phyloP scores from a whole-genome alignment of 495 filamentous ascomycete genomes.

The Talaromyces nanjingensis region DNA sequence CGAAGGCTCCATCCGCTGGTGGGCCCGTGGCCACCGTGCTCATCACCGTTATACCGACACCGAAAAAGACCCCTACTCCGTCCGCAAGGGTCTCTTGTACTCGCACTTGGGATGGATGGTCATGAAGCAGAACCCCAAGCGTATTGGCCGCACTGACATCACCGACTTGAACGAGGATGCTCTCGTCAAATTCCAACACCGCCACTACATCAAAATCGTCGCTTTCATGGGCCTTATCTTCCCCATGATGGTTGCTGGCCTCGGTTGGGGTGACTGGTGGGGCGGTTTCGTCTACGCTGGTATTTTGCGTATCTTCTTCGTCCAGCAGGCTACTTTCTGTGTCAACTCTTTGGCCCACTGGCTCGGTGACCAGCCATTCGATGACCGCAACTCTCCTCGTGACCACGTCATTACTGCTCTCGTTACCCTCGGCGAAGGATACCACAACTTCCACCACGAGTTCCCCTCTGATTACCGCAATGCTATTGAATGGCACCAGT shows the following conservation, averaged over 20 bases:
- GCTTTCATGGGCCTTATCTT: slow-evolving; percentile 80
- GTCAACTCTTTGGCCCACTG: slow-evolving; percentile 99
- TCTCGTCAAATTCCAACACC: slow-evolving; percentile 92
- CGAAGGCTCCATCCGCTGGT: slow-evolving; percentile 95
- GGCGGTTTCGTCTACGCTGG: slow-evolving; percentile 94
- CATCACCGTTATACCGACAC: slow-evolving; percentile 99
- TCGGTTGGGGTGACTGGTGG: slow-evolving; percentile 83
- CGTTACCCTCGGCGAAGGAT: slow-evolving; percentile 93
- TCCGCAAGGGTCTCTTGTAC: slow-evolving; percentile 95
- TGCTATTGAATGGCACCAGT: slow-evolving; percentile 96
- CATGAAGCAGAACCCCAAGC: slow-evolving; percentile 90
- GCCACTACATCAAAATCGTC: slow-evolving; percentile 85
- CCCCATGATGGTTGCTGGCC: slow-evolving; percentile 75
- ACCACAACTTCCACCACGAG: slow-evolving; percentile 99
- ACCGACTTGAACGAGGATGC: slow-evolving; percentile 92
- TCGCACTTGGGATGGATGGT: slow-evolving; percentile 94
- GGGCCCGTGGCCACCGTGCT: slow-evolving; percentile 91
- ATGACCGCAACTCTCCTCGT: slow-evolving; percentile 96
- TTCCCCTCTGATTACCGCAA: slow-evolving; percentile 99
- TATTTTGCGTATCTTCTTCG: slow-evolving; percentile 95
- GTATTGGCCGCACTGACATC: slow-evolving; percentile 93
- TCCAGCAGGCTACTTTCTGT: slow-evolving; percentile 99
- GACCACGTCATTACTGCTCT: slow-evolving; percentile 95
- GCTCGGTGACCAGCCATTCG: slow-evolving; percentile 98
- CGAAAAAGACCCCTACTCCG: slow-evolving; percentile 97